Evolutionary conservation across 2,329 filamentous ascomycete species (phyloP), one percentile per base, ranked within the genome.

Genomic region (Aotearoamyces nothofagi): DNA sequence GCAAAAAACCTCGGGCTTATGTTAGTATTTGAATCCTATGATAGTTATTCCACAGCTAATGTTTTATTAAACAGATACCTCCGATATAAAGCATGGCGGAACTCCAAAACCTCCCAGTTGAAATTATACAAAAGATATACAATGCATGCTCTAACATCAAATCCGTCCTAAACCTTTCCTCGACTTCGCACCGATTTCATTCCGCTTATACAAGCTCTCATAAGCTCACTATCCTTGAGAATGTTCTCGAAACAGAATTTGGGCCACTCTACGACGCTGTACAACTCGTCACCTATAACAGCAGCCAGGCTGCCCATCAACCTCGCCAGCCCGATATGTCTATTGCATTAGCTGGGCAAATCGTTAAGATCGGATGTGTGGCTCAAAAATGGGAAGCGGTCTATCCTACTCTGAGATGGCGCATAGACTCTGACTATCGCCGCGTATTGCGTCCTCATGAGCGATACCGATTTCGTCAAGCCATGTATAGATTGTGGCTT

Each of bases 401-500:
- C 15, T 34, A 33, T 15, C 32, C 32, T n/a, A 17, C 17, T 22
- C 19, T 26, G 19, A 24, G 16, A 15, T 34, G 32, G 32, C 30
- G 24, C 12, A 9, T 24, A n/a, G 16, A 34, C 15, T 15, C 24
- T 2, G 11, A 28, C 9, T 9, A 24, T 15, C 32, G 32, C 9
- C 32, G 32, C 14, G 17, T 27, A 9, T 24, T 34, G 6, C 5
- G n/a, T 5, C n/a, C 12, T 7, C 13, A 15, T 7, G 32, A 34
- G 20, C 15, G 13, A 3, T 17, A 16, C 3, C 22, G 24, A 2
- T 15, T 34, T 3, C 30, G 32, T 8, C 9, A 22, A 7, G 32
- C 32, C 5, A 27, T 34, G 9, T 34, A 34, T 22, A 15, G 32
- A 9, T 22, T 27, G 10, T 34, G 32, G 32, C 22, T 24, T 11